phyloP scores from a whole-genome alignment of 352 stramenopile genomes.

The Pythium aphanidermatum region DNA sequence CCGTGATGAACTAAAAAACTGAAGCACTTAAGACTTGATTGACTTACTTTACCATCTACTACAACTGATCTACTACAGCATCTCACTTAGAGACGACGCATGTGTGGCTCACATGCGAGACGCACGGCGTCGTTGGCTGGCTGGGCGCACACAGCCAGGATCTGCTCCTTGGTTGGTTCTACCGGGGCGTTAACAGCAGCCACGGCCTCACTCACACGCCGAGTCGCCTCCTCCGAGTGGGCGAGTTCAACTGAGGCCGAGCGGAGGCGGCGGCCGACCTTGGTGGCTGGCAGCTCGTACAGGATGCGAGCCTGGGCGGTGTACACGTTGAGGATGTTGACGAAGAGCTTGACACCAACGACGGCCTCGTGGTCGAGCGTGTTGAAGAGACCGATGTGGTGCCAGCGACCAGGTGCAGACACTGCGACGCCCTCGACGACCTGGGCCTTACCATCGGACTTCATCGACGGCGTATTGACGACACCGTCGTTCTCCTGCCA shows the following conservation, averaged over 20 bases:
- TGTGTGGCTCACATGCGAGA: no score
- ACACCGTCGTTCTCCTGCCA: conserved; percentile 30
- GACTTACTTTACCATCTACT: no score
- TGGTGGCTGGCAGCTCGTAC: conserved; percentile 14
- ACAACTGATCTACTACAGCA: no score
- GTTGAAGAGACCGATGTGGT: conserved; percentile 19
- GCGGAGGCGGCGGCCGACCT: conserved; percentile 5
- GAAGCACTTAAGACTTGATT: no score
- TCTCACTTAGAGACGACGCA: no score
- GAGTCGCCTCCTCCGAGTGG: conserved; percentile 15
- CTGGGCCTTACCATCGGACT: conserved; percentile 10
- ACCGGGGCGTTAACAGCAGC: conserved; percentile 5
- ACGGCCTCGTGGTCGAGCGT: conserved; percentile 22
- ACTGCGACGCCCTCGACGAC: conserved; percentile 17
- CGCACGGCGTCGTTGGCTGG: conserved; percentile 1
- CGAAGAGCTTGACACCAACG: conserved; percentile 19
- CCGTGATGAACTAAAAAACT: no score
- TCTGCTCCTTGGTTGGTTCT: not conserved
- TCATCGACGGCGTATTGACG: conserved; percentile 23
- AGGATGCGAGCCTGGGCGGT: conserved; percentile 13
- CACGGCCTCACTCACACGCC: conserved; percentile 6
- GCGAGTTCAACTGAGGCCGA: not conserved
- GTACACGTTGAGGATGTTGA: conserved; percentile 18
- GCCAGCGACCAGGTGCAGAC: conserved; percentile 21
- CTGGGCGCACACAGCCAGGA: conserved; percentile 1